Percentiles rank a stretch among this genome's conserved stretches.
Conservation (phyloP, 345 rosid species). For the Hibiscus syriacus region DNA sequence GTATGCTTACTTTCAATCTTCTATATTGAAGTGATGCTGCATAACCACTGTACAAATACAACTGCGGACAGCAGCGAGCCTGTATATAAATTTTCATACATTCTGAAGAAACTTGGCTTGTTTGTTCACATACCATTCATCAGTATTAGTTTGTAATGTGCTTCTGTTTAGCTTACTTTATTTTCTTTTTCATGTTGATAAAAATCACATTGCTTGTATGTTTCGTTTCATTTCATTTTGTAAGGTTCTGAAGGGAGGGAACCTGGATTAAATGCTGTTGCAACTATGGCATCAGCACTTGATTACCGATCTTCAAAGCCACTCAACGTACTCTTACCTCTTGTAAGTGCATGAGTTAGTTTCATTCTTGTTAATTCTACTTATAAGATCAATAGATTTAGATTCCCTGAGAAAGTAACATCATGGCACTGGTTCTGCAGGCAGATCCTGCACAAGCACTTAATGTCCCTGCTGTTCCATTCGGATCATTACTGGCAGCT, state of each 20-base stretch:
- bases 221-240: conserved; percentile 16
- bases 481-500: conserved; percentile 77
- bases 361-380: neutral
- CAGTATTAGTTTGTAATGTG: neutral
- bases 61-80: neutral
- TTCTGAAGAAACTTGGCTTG: neutral
- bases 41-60: neutral
- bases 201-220: neutral
- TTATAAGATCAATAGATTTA: conserved; percentile 5
- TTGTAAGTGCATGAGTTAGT: conserved; percentile 42
- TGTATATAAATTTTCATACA: neutral
- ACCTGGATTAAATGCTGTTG: conserved; percentile 59
- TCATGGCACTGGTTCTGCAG: conserved; percentile 29
- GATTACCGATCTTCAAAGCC: conserved; percentile 78
- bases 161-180: neutral
- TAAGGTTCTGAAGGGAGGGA: conserved; percentile 73
- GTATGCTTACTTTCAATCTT: no score
- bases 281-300: conserved; percentile 83
- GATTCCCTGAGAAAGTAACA: conserved; percentile 11
- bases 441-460: conserved; percentile 97
- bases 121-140: neutral
- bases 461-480: conserved; percentile 88
- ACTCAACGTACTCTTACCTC: conserved; percentile 83
- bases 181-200: neutral
- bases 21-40: no score